A percentile compares a stretch with the other conserved stretches of the same genome.
phyloP scores from a whole-genome alignment of 345 rosid genomes.

The Erysimum cheiranthoides region DNA sequence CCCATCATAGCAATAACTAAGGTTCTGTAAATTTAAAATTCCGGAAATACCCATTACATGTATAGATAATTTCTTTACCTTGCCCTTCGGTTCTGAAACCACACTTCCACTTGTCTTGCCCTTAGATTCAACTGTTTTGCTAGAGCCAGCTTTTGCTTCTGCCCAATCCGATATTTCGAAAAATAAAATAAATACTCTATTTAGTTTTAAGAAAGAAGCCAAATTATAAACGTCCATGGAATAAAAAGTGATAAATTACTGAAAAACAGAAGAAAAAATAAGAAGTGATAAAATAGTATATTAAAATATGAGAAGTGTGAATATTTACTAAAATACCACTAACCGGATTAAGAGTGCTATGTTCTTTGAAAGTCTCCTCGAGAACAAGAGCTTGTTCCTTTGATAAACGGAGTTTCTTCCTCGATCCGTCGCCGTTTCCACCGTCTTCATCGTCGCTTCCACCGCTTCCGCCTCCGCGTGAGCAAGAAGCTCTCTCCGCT shows the following conservation, averaged over 20 bases:
- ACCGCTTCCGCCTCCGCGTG: slow-evolving; percentile 56
- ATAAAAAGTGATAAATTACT: not conserved
- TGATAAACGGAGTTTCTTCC: slow-evolving; percentile 84
- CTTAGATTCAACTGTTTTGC: slow-evolving; percentile 78
- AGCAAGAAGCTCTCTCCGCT: slow-evolving; percentile 73
- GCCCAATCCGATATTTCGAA: slow-evolving; percentile 30
- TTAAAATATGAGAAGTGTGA: too few relatives aligned
- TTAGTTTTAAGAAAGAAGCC: not conserved
- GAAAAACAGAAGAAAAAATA: slow-evolving; percentile 21
- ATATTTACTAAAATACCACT: slow-evolving; percentile 29
- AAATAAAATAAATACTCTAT: not conserved
- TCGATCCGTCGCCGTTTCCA: slow-evolving; percentile 63
- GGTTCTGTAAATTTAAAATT: not conserved
- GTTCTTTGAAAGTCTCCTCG: slow-evolving; percentile 88
- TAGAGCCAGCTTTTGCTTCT: slow-evolving; percentile 82
- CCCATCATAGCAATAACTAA: slow-evolving; percentile 42
- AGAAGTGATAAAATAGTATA: not conserved
- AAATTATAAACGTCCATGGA: not conserved
- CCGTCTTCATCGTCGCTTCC: slow-evolving; percentile 81
- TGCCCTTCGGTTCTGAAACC: slow-evolving; percentile 95
- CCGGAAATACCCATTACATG: slow-evolving; percentile 37
- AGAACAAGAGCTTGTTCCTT: slow-evolving; percentile 82
- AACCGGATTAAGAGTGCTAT: slow-evolving; percentile 82
- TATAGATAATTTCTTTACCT: slow-evolving; percentile 52
- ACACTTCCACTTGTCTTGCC: slow-evolving; percentile 91